These are phyloP conservation scores for Lablab purpureus DNA, from an alignment of 306 rosid genomes.

Conservation along the genomic window DNA sequence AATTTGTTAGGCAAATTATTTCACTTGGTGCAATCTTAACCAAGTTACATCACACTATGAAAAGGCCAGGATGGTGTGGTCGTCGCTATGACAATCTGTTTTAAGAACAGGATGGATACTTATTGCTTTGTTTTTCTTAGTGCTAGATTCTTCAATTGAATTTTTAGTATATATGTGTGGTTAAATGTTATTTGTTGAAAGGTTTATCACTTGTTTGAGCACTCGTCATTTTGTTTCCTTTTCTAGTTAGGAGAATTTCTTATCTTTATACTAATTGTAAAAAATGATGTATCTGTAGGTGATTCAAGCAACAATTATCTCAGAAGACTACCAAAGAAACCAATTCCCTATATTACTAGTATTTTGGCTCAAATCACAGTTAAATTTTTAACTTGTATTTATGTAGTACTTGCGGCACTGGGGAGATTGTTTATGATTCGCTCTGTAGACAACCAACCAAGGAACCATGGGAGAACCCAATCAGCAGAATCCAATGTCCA, in stretches of 20 bases:
- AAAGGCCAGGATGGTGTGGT: slow-evolving; percentile 16
- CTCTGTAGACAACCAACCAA: slow-evolving; percentile 45
- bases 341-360: slow-evolving; percentile 56
- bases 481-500: slow-evolving; percentile 52
- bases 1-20: slow-evolving; percentile 25
- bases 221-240: slow-evolving; percentile 29
- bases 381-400: slow-evolving; percentile 64
- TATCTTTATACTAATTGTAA: slow-evolving; percentile 23
- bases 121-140: slow-evolving; percentile 17
- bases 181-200: slow-evolving; percentile 44
- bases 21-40: slow-evolving; percentile 37
- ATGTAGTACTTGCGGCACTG: slow-evolving; percentile 57
- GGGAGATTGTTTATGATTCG: slow-evolving; percentile 53
- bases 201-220: slow-evolving; percentile 37
- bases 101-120: slow-evolving; percentile 25
- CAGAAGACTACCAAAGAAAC: slow-evolving; percentile 56
- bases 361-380: slow-evolving; percentile 54
- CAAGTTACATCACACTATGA: slow-evolving; percentile 21
- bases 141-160: slow-evolving; percentile 30
- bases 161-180: not conserved
- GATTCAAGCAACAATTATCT: slow-evolving; percentile 51
- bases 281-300: slow-evolving; percentile 60
- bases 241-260: not conserved
- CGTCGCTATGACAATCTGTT: slow-evolving; percentile 18
- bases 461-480: slow-evolving; percentile 44